phyloP scores from a whole-genome alignment of 805 yeast species.

The Schwanniomyces yamadae region DNA sequence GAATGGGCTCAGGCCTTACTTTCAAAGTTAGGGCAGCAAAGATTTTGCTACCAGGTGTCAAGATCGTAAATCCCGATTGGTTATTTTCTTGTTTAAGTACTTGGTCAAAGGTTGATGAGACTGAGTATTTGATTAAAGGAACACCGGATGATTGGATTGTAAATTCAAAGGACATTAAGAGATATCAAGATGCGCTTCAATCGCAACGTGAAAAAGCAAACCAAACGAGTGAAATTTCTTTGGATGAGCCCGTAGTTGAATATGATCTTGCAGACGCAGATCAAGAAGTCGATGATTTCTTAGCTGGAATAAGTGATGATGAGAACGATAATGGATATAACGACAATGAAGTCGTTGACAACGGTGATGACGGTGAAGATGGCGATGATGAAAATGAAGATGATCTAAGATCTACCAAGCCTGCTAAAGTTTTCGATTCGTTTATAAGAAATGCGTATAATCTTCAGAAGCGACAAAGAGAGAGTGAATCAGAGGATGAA shows the following conservation, averaged over 20 bases:
- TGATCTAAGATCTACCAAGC: neutral
- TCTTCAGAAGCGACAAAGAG: constrained; percentile 7
- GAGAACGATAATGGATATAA: constrained; percentile 29
- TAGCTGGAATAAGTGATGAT: constrained; percentile 44
- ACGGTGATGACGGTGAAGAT: constrained; percentile 6
- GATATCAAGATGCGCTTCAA: constrained; percentile 36
- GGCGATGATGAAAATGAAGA: constrained; percentile 5
- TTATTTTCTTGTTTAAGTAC: constrained; percentile 76
- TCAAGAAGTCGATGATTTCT: constrained; percentile 47
- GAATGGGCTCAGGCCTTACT: constrained; percentile 50
- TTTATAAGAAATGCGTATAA: constrained; percentile 26
- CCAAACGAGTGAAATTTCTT: constrained; percentile 29
- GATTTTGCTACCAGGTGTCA: constrained; percentile 56
- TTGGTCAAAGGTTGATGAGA: constrained; percentile 73
- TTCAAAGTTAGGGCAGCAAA: constrained; percentile 81
- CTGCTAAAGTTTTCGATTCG: constrained; percentile 15
- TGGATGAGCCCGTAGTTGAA: constrained; percentile 30
- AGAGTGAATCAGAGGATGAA: constrained; percentile 15
- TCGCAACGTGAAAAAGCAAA: constrained; percentile 16
- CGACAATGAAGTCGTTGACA: constrained; percentile 26
- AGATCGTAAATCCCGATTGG: constrained; percentile 93
- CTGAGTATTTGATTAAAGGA: constrained; percentile 54
- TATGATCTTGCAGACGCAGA: constrained; percentile 43
- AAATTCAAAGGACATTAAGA: constrained; percentile 44
- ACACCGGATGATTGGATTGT: constrained; percentile 45